Evolutionary conservation across 257 asterid species (phyloP).

Genomic region (Verbena officinalis): DNA sequence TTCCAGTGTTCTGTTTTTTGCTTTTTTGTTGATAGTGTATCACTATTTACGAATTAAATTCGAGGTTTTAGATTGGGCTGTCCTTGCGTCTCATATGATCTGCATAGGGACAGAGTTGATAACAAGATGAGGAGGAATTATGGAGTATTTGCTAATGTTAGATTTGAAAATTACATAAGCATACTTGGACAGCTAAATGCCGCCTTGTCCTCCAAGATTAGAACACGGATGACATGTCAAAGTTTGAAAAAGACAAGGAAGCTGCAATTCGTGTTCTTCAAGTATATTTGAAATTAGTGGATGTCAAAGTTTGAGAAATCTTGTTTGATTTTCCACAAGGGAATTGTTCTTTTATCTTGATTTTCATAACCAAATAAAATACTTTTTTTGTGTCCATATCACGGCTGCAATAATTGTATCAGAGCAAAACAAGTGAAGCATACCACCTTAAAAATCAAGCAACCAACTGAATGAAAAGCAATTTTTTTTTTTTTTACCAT

Average conservation of each 20-base stretch:
- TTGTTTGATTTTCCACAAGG: neutral
- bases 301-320: neutral
- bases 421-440: neutral
- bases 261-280: neutral
- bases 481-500: too few relatives aligned
- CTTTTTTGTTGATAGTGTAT: neutral
- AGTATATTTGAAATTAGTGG: neutral
- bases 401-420: too few relatives aligned
- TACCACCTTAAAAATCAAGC: too few relatives aligned
- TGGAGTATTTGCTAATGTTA: too few relatives aligned
- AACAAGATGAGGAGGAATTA: too few relatives aligned
- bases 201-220: neutral
- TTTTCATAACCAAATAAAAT: neutral
- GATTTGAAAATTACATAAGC: too few relatives aligned
- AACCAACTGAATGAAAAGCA: too few relatives aligned
- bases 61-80: neutral
- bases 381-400: neutral
- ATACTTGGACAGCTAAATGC: too few relatives aligned
- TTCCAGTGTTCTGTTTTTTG: neutral
- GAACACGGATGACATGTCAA: too few relatives aligned
- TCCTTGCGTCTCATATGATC: too few relatives aligned
- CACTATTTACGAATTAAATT: neutral
- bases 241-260: neutral
- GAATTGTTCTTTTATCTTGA: neutral
- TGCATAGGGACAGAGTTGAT: too few relatives aligned